Percentiles rank a stretch among this genome's conserved stretches.
Conservation (phyloP, 805 yeast species). For the Sugiyamaella valdiviana region DNA sequence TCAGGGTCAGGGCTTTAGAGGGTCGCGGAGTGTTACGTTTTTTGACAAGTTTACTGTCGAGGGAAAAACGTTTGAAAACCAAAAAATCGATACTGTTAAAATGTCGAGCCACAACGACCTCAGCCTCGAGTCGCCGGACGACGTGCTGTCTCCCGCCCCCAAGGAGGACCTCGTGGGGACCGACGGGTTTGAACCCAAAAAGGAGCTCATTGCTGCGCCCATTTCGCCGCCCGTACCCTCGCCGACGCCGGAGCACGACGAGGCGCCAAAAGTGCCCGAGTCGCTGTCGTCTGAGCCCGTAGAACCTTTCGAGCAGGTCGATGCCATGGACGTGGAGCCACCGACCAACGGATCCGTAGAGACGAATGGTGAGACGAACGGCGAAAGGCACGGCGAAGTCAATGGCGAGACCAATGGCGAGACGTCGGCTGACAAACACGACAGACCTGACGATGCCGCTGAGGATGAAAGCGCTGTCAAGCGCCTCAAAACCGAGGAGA, state of each 20-base stretch:
- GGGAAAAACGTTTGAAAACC: too few species aligned
- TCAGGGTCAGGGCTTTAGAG: constrained; percentile 6
- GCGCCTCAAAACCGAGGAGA: background rate
- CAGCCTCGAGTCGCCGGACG: constrained; percentile 4
- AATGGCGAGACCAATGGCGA: background rate
- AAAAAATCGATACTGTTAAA: too few species aligned
- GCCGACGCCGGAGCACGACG: constrained; percentile 5
- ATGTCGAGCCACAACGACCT: constrained; percentile 5
- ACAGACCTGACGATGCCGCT: background rate
- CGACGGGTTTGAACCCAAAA: background rate
- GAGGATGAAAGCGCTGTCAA: background rate
- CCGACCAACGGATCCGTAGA: background rate
- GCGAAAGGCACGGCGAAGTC: background rate
- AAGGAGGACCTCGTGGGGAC: background rate
- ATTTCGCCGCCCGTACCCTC: constrained; percentile 20
- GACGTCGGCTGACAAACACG: background rate
- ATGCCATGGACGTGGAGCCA: background rate
- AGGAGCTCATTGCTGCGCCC: constrained; percentile 9
- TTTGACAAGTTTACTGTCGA: too few species aligned
- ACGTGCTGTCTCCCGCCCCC: background rate
- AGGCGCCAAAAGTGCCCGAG: too few species aligned
- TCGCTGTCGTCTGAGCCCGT: background rate
- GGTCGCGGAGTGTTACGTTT: too few species aligned
- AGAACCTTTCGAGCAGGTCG: too few species aligned
- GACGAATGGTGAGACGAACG: background rate